Evolutionary conservation across 2,329 filamentous ascomycete genomes (phyloP).

Genomic region (Tolypocladium paradoxum): DNA sequence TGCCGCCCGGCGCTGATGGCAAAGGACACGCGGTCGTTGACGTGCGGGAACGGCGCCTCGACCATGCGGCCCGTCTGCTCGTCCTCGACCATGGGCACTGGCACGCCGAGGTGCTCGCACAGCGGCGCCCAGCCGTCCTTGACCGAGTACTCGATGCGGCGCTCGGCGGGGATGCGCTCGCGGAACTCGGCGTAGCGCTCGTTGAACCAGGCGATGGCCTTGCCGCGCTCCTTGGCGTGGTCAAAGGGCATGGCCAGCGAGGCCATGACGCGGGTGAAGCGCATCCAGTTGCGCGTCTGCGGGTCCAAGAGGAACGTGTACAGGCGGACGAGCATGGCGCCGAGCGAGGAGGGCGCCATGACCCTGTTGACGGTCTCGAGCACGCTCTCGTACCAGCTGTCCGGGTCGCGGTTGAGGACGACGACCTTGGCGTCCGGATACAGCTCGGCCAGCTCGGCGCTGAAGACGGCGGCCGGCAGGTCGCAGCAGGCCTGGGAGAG

Average conservation of each 20-base stretch:
- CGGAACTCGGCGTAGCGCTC: conserved; percentile 25
- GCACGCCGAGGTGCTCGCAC: conserved; percentile 26
- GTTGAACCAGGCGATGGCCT: conserved; percentile 26
- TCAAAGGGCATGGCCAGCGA: conserved; percentile 16
- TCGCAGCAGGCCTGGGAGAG: conserved; percentile 41
- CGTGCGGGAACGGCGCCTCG: conserved; percentile 20
- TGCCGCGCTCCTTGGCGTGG: conserved; percentile 22
- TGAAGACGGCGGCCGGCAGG: conserved; percentile 44
- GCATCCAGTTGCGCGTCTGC: conserved; percentile 10
- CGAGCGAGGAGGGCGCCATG: conserved; percentile 2
- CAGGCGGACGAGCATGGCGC: conserved; percentile 7
- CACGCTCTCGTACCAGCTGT: conserved; percentile 24
- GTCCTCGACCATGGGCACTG: conserved; percentile 22
- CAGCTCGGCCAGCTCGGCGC: conserved; percentile 21
- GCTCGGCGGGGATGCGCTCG: conserved; percentile 19
- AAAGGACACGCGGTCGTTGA: conserved; percentile 20
- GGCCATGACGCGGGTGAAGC: conserved; percentile 16
- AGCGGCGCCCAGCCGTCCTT: conserved; percentile 30
- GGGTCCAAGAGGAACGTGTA: conserved; percentile 19
- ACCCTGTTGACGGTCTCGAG: conserved; percentile 12
- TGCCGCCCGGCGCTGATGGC: conserved; percentile 3
- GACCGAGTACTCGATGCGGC: conserved; percentile 27
- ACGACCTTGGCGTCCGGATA: conserved; percentile 27
- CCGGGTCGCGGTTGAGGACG: conserved; percentile 28
- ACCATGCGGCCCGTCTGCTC: conserved; percentile 17